phyloP scores from a whole-genome alignment of 257 asterid species.

The Salvia splendens region DNA sequence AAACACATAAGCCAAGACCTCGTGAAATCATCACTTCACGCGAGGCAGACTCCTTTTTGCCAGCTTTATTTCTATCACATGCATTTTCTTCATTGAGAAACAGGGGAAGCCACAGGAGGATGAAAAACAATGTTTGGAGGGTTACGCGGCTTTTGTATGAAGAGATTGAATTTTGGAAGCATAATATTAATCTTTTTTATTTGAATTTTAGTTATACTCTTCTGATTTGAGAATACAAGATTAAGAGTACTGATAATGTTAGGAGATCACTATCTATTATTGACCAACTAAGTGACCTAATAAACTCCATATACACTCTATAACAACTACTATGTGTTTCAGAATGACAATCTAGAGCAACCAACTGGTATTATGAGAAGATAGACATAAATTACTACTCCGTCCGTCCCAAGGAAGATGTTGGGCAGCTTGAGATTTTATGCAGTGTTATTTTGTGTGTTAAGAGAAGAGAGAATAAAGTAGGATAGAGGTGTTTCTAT shows the following conservation, averaged over 20 bases:
- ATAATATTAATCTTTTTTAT: neutral
- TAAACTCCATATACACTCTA: neutral
- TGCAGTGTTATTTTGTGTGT: too few relatives aligned
- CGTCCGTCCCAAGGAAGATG: too few relatives aligned
- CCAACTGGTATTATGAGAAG: neutral
- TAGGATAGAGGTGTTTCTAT: too few relatives aligned
- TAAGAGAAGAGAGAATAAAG: too few relatives aligned
- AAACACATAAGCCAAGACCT: slow-evolving; percentile 18
- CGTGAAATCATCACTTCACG: slow-evolving; percentile 4
- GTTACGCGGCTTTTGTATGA: neutral
- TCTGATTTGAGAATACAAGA: neutral
- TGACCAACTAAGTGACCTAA: neutral
- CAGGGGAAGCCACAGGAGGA: neutral
- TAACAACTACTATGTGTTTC: neutral
- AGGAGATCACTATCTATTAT: neutral
- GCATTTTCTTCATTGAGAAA: slow-evolving; percentile 12
- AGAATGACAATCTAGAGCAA: neutral
- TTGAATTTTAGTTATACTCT: neutral
- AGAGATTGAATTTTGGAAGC: slow-evolving; percentile 6
- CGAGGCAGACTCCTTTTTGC: neutral
- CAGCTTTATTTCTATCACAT: neutral
- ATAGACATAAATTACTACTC: neutral
- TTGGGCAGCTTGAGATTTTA: too few relatives aligned
- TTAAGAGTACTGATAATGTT: neutral
- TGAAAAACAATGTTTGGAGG: neutral